Percentiles rank a stretch among this genome's conserved stretches.
Conservation (phyloP, 192 early-diverging fungal genomes). For the Phlyctochytrium arcticum region DNA sequence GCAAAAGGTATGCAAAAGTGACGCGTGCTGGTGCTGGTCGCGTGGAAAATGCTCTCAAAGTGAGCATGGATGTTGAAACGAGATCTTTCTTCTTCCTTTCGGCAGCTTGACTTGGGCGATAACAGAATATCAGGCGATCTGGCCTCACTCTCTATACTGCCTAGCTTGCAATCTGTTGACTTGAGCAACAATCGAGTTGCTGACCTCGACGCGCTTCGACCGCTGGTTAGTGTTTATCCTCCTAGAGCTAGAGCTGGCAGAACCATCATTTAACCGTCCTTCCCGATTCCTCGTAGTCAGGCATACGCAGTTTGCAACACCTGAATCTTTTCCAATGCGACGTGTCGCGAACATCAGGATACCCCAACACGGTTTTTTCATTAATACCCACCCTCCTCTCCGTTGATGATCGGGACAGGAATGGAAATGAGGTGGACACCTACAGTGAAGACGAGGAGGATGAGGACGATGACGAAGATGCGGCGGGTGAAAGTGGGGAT, state of each 20-base stretch:
- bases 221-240: conserved; percentile 16
- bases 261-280: not conserved
- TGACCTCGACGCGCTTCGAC: not conserved
- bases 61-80: too few species aligned
- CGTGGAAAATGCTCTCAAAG: too few species aligned
- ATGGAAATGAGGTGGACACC: conserved; percentile 17
- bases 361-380: conserved; percentile 5
- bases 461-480: conserved; percentile 13
- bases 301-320: not conserved
- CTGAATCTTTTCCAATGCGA: conserved; percentile 15
- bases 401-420: conserved; percentile 10
- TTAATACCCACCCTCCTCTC: conserved; percentile 2
- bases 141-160: not conserved
- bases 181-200: conserved; percentile 10
- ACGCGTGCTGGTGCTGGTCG: not conserved
- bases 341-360: not conserved
- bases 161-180: conserved; percentile 1
- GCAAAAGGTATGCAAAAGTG: not conserved
- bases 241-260: too few species aligned
- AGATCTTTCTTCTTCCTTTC: not conserved
- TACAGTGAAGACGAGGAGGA: conserved; percentile 14
- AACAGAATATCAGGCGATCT: conserved; percentile 11
- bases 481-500: not conserved
- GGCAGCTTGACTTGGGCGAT: conserved; percentile 17
- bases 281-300: not conserved